Percentiles rank a stretch among this genome's conserved stretches.
phyloP scores from a whole-genome alignment of 805 yeast genomes.

The Debaryomyces hansenii region DNA sequence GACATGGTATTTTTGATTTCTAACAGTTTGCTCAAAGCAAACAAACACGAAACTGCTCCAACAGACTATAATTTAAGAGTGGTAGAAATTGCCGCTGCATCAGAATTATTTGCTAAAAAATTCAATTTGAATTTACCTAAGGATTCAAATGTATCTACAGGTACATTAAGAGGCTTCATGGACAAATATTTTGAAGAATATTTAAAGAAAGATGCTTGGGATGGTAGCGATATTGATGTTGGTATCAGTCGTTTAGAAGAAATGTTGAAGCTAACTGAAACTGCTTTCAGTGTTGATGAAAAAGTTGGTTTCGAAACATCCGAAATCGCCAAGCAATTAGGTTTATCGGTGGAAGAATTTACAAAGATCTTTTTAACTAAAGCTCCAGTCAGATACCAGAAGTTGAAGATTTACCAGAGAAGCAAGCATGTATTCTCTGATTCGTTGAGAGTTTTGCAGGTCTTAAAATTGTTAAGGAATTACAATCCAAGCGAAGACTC shows the following conservation, averaged over 20 bases:
- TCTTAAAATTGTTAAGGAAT: constrained; percentile 40
- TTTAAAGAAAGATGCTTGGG: constrained; percentile 38
- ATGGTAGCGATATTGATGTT: constrained; percentile 42
- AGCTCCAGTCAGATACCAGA: constrained; percentile 59
- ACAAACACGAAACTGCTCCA: constrained; percentile 71
- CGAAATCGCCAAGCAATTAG: constrained; percentile 47
- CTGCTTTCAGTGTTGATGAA: constrained; percentile 29
- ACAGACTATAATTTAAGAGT: constrained; percentile 68
- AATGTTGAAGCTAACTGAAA: constrained; percentile 46
- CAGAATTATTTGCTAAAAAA: constrained; percentile 53
- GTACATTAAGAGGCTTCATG: constrained; percentile 65
- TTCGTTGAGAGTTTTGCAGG: constrained; percentile 55
- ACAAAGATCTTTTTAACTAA: constrained; percentile 42
- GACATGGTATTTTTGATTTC: constrained; percentile 58
- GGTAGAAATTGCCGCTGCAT: constrained; percentile 70
- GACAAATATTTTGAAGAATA: constrained; percentile 45
- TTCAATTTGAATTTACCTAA: constrained; percentile 42
- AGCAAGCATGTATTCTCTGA: constrained; percentile 66
- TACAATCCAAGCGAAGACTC: constrained; percentile 14
- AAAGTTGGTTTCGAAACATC: constrained; percentile 51
- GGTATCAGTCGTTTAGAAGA: constrained; percentile 41
- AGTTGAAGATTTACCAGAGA: constrained; percentile 56
- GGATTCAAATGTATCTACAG: constrained; percentile 54
- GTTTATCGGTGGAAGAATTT: constrained; percentile 43
- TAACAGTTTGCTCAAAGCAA: constrained; percentile 60